Evolutionary conservation across 2,329 filamentous ascomycete genomes (phyloP).

Genomic region (Coccinonectria pachysandricola): DNA sequence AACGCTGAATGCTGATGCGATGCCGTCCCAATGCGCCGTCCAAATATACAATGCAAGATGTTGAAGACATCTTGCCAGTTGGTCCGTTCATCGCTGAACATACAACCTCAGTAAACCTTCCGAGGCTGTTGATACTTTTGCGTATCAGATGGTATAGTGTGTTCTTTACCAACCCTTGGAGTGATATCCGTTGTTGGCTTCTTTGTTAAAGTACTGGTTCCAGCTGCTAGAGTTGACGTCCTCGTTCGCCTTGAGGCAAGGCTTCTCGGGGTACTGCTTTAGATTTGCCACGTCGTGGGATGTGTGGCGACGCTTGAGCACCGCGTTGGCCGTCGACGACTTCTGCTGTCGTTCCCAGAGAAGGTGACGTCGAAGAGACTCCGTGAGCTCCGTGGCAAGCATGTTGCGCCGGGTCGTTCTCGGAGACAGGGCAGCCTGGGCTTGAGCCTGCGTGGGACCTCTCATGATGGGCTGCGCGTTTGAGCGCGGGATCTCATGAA

Average conservation of each 20-base stretch:
- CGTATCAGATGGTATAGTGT: constrained; percentile 4
- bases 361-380: constrained; percentile 82
- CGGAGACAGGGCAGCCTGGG: constrained; percentile 74
- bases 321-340: constrained; percentile 77
- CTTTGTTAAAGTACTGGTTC: constrained; percentile 79
- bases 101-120: too few species aligned
- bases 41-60: constrained; percentile 17
- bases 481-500: constrained; percentile 56
- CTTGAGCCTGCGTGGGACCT: constrained; percentile 51
- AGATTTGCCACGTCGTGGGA: constrained; percentile 85
- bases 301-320: constrained; percentile 81
- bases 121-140: too few species aligned
- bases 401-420: constrained; percentile 90
- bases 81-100: too few species aligned
- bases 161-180: constrained; percentile 31
- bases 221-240: constrained; percentile 61
- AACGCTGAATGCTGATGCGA: constrained; percentile 18
- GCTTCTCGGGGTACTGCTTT: constrained; percentile 64
- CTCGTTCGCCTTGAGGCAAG: constrained; percentile 48
- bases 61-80: constrained; percentile 7
- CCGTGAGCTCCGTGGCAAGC: constrained; percentile 88
- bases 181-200: constrained; percentile 45
- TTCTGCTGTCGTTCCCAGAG: constrained; percentile 95
- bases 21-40: constrained; percentile 19
- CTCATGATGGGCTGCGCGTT: constrained; percentile 67